phyloP scores from a whole-genome alignment of 192 early-diverging fungal species.

The Backusella mclennaniae region DNA sequence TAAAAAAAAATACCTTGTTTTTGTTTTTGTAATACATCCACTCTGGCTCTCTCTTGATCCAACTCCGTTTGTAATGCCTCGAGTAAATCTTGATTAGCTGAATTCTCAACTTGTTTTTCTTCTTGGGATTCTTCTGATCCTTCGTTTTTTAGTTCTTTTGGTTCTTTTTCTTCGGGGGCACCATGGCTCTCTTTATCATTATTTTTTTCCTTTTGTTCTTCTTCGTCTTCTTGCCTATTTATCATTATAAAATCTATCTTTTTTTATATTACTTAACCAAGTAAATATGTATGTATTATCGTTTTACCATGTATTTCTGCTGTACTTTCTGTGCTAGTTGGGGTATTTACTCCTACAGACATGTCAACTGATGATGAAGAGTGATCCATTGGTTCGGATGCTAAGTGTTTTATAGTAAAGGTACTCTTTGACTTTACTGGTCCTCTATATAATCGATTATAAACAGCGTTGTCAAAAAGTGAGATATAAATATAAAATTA shows the following conservation, averaged over 20 bases:
- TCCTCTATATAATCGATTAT: neutral
- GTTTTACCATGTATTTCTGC: neutral
- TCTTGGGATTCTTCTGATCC: neutral
- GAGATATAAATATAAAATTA: neutral
- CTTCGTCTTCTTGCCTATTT: neutral
- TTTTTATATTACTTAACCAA: neutral
- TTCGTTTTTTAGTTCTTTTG: neutral
- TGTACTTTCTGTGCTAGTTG: neutral
- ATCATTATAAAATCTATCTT: conserved; percentile 5
- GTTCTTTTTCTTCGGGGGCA: neutral
- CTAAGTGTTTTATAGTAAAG: neutral
- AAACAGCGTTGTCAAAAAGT: neutral
- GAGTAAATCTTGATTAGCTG: neutral
- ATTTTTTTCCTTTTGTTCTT: neutral
- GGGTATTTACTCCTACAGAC: neutral
- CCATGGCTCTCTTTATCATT: neutral
- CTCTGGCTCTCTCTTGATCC: conserved; percentile 13
- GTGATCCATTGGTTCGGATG: neutral
- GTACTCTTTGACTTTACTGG: neutral
- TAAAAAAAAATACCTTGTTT: conserved; percentile 27
- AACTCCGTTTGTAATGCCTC: conserved; percentile 11
- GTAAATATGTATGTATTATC: neutral
- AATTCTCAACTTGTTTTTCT: neutral
- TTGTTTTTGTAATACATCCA: conserved; percentile 27
- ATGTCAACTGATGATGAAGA: neutral